A percentile compares a stretch with the other conserved stretches of the same genome.
These are phyloP conservation scores for Salix caprea DNA, from an alignment of 345 rosid species.

Conservation along the genomic window DNA sequence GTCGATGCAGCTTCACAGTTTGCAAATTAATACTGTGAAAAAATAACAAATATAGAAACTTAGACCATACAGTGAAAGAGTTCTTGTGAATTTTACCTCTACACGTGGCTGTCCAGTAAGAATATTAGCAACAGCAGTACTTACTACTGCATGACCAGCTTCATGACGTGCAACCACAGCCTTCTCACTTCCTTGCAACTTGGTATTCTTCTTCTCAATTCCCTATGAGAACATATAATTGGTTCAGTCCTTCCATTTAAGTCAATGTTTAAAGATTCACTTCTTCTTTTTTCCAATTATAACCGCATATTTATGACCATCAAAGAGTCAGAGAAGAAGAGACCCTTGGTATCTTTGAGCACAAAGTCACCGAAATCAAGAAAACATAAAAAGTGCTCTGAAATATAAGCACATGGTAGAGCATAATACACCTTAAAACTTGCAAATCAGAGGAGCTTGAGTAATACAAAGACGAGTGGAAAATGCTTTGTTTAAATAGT, in stretches of 20 bases:
- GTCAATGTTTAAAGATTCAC: not conserved
- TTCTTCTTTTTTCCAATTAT: not conserved
- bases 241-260: not conserved
- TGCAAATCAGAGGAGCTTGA: not conserved
- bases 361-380: not conserved
- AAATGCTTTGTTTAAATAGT: not conserved
- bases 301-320: not conserved
- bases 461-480: not conserved
- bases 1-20: not conserved
- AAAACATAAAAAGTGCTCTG: not conserved
- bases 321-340: not conserved
- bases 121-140: conserved; percentile 88
- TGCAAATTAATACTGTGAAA: too few species aligned
- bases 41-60: not conserved
- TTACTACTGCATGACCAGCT: conserved; percentile 98
- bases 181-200: conserved; percentile 78
- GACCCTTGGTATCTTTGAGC: not conserved
- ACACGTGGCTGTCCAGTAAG: conserved; percentile 89
- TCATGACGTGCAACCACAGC: conserved; percentile 97
- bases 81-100: conserved; percentile 44
- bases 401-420: not conserved
- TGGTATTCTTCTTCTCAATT: conserved; percentile 92
- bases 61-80: not conserved
- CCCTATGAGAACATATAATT: conserved; percentile 43
- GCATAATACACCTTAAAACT: not conserved